phyloP scores from a whole-genome alignment of 768 basidiomycete species.

The Tylopilus felleus region DNA sequence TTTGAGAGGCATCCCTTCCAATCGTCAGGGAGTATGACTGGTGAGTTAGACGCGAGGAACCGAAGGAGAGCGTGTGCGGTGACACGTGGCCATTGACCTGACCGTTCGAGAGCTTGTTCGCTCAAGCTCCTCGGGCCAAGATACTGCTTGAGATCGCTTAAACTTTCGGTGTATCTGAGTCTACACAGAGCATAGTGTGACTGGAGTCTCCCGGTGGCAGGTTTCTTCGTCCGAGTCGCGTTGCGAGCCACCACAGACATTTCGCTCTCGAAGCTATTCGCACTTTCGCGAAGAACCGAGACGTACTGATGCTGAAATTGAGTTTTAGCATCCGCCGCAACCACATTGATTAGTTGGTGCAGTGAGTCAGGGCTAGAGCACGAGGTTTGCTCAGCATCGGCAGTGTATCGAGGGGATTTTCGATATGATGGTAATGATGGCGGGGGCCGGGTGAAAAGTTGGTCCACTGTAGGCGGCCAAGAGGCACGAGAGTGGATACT shows the following conservation, averaged over 20 bases:
- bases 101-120: conserved; percentile 16
- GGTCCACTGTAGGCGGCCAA: background rate
- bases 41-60: conserved; percentile 28
- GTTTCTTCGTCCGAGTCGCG: background rate
- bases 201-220: conserved; percentile 1
- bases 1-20: conserved; percentile 33
- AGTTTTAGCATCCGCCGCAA: conserved; percentile 6
- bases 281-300: conserved; percentile 8
- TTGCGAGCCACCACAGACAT: background rate
- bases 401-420: background rate
- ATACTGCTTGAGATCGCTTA: background rate
- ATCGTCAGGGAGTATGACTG: conserved; percentile 6
- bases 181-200: conserved; percentile 11
- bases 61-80: conserved; percentile 31
- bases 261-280: conserved; percentile 6
- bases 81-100: conserved; percentile 39
- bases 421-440: background rate
- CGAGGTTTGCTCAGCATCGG: background rate
- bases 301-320: conserved; percentile 7
- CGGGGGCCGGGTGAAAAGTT: conserved; percentile 5
- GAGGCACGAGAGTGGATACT: background rate
- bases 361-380: background rate
- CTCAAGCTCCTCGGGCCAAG: conserved; percentile 14
- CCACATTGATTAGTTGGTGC: conserved; percentile 1
- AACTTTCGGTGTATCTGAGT: background rate